Evolutionary conservation across 2,329 filamentous ascomycete species (phyloP), one percentile per base, ranked within the genome.

Genomic region (Colletotrichum eleusines): DNA sequence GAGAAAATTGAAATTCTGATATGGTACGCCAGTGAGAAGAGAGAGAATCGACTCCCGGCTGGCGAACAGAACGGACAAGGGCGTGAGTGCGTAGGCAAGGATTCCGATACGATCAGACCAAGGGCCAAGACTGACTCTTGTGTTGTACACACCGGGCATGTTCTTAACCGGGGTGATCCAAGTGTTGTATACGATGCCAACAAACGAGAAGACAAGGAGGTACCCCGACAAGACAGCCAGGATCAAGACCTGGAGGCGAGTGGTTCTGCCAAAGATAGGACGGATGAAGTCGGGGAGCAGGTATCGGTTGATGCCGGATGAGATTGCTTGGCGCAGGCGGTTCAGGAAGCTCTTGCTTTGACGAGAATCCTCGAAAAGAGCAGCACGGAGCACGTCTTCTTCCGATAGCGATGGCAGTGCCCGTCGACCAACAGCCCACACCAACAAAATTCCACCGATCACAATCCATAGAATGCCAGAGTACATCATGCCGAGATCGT

Each of bases 1-100:
- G 26, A 94, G 81, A 76, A 94, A 94, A 79, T 92, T 91, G 84
- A 94, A 94, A 75, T 87, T 89, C 74, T 94, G 92, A 76, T 94
- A 93, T 0, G 92, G 91, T 0, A 94, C 84, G 1, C 92, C 92
- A 0, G 92, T 94, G 59, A 93, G 78, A 18, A 92, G 77, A 0
- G 89, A 92, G 5, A 94, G 85, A 2, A 94, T 82, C 0, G 90
- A 92, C 77, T 94, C 92, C 50, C 92, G 86, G 68, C 84, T 90
- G n/a, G 88, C 85, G 16, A 94, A 84, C 58, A 92, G 80, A 38
- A 94, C 81, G 0, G 90, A 90, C 0, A 94, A 83, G 0, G 92
- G 92, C 0, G 92, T 94, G 12, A 94, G 84, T 0, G 91, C 92
- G 75, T 92, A 94, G 1, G 92, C 92, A 0, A 94, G 79, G 2